Conservation (phyloP, 164 flowering plant genomes). For the Euptelea pleiosperma region DNA sequence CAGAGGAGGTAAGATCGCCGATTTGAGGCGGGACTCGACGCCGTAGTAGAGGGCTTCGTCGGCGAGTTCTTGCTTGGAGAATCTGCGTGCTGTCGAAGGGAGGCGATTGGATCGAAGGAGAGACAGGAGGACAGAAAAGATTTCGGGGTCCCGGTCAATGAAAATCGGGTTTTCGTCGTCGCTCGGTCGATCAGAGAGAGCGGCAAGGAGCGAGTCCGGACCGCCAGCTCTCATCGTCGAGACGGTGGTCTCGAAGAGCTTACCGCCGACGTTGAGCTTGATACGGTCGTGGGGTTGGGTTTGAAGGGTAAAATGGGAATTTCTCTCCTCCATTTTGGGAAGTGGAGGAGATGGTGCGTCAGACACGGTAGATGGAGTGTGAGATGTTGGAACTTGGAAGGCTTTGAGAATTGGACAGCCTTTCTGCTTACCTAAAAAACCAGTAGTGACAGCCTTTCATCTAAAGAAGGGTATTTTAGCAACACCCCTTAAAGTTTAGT, state of each 20-base stretch:
- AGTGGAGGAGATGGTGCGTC: neutral
- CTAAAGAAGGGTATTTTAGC: no score
- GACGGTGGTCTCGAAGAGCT: slow-evolving; percentile 77
- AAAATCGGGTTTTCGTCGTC: slow-evolving; percentile 45
- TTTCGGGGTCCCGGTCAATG: slow-evolving; percentile 93
- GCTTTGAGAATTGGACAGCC: no score
- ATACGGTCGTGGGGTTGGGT: slow-evolving; percentile 32
- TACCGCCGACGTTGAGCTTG: slow-evolving; percentile 95
- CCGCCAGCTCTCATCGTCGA: slow-evolving; percentile 66
- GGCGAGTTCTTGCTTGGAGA: slow-evolving; percentile 71
- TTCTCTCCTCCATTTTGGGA: slow-evolving; percentile 18
- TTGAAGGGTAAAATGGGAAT: slow-evolving; percentile 13
- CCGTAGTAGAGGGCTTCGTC: slow-evolving; percentile 86
- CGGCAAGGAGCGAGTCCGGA: slow-evolving; percentile 69
- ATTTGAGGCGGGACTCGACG: slow-evolving; percentile 57
- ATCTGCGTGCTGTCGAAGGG: slow-evolving; percentile 56
- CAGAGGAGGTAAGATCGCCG: slow-evolving; percentile 58
- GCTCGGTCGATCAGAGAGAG: slow-evolving; percentile 39
- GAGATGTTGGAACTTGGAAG: no score
- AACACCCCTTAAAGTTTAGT: no score
- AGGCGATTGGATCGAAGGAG: slow-evolving; percentile 75
- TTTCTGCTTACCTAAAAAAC: no score
- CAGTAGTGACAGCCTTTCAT: no score
- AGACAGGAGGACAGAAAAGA: slow-evolving; percentile 82
- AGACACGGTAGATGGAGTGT: no score